These are phyloP conservation scores for Metarhizium guizhouense DNA, from an alignment of 2,329 filamentous ascomycete species.

Conservation along the genomic window DNA sequence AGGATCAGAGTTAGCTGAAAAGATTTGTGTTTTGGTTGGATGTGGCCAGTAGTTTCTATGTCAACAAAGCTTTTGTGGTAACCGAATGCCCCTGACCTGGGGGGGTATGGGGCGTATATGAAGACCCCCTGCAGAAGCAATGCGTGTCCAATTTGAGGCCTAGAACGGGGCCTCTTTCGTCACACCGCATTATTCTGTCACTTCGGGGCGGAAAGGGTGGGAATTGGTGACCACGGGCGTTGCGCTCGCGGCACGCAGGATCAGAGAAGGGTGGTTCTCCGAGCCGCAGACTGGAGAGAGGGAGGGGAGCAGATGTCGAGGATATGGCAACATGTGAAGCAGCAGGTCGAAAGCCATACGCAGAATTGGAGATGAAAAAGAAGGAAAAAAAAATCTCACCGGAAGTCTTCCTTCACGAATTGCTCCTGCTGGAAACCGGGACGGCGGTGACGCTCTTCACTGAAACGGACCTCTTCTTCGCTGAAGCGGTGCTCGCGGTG, in stretches of 20 bases:
- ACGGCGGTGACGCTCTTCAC: slow-evolving; percentile 69
- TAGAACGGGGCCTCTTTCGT: neutral
- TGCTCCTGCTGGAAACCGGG: slow-evolving; percentile 53
- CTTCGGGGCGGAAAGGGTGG: neutral
- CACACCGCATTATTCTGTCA: slow-evolving; percentile 4
- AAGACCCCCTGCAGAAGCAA: slow-evolving; percentile 7
- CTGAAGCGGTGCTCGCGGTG: slow-evolving; percentile 46
- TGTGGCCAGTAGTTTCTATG: slow-evolving; percentile 11
- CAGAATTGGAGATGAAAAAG: neutral
- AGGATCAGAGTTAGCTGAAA: slow-evolving; percentile 10
- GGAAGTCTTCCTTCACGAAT: slow-evolving; percentile 40
- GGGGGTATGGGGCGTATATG: slow-evolving; percentile 5
- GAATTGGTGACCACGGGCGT: neutral
- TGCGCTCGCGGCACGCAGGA: neutral
- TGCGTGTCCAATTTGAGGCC: slow-evolving; percentile 1
- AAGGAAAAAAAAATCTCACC: slow-evolving; percentile 32
- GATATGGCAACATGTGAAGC: neutral
- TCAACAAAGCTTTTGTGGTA: slow-evolving; percentile 12
- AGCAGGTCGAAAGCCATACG: neutral
- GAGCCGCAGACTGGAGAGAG: neutral
- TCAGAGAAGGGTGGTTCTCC: neutral
- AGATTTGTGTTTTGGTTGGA: slow-evolving; percentile 15
- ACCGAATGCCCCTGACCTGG: slow-evolving; percentile 13
- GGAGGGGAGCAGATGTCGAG: neutral
- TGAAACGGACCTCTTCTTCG: slow-evolving; percentile 78